Conservation (phyloP, 805 yeast genomes). For the Monosporozyma aquatica region DNA sequence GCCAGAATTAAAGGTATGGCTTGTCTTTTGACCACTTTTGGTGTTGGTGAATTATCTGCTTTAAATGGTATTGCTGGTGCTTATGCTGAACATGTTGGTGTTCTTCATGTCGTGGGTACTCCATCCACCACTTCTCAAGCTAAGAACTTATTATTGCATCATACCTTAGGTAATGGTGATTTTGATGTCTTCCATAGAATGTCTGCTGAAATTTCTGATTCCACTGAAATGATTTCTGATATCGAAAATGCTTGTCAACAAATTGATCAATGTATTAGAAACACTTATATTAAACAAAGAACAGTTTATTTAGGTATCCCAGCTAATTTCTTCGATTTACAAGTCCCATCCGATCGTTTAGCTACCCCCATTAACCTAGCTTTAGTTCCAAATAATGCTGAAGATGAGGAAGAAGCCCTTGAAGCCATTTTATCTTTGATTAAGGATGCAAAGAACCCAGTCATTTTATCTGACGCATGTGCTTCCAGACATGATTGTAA, state of each 20-base stretch:
- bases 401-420: conserved; percentile 1
- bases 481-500: conserved; percentile 4
- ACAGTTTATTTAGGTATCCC: conserved; percentile 4
- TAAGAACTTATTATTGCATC: conserved; percentile 1
- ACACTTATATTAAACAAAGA: conserved; percentile 2
- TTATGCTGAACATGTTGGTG: conserved; percentile 79
- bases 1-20: conserved; percentile 69
- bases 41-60: conserved; percentile 81
- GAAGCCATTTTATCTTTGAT: conserved; percentile 1
- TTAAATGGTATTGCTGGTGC: conserved; percentile 80
- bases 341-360: neutral
- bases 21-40: conserved; percentile 71
- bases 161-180: conserved; percentile 6
- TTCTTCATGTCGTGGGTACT: conserved; percentile 75
- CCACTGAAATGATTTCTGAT: neutral
- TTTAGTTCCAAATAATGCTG: conserved; percentile 1
- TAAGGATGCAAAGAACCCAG: conserved; percentile 3
- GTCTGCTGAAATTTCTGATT: conserved; percentile 3
- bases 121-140: conserved; percentile 43
- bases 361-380: conserved; percentile 1
- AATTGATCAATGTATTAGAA: conserved; percentile 3
- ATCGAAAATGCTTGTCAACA: neutral
- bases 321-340: conserved; percentile 1
- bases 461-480: conserved; percentile 5
- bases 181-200: conserved; percentile 5